Conservation (phyloP, 768 basidiomycete species). For the Calvatia gigantea region DNA sequence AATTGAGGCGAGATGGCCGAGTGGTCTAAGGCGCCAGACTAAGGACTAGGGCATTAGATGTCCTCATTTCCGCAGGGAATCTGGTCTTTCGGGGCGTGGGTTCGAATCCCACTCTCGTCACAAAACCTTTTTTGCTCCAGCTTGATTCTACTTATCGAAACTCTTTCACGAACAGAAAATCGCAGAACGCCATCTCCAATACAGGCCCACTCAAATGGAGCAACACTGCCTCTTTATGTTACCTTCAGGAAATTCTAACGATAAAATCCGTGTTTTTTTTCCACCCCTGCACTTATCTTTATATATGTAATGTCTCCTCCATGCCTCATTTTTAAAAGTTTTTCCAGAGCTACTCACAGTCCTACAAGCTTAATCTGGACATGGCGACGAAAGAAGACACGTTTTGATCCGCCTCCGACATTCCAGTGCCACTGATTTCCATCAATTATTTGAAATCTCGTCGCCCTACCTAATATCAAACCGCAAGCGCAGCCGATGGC, state of each 20-base stretch:
- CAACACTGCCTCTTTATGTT: no score
- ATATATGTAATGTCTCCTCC: neutral
- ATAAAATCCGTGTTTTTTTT: no score
- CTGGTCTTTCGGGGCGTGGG: conserved; percentile 45
- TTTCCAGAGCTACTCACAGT: no score
- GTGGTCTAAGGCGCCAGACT: conserved; percentile 82
- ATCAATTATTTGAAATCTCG: neutral
- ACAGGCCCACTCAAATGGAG: no score
- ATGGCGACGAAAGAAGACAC: neutral
- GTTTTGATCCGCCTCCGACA: neutral
- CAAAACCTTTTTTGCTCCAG: no score
- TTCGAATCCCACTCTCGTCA: conserved; percentile 55
- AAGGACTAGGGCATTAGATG: conserved; percentile 12
- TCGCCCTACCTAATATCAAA: no score
- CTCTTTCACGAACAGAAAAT: no score
- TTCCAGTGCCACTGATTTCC: neutral
- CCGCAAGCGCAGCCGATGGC: no score
- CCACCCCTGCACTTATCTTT: no score
- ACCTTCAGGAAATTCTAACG: no score
- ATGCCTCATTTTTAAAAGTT: neutral
- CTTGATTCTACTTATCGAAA: no score
- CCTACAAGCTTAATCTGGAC: neutral
- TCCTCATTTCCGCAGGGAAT: conserved; percentile 14
- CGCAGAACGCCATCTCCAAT: no score
- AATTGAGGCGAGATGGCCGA: conserved; percentile 72